Percentiles rank a stretch among this genome's conserved stretches.
These are phyloP conservation scores for Xylariaceae sp. DNA, from an alignment of 2,329 filamentous ascomycete genomes.

Conservation along the genomic window DNA sequence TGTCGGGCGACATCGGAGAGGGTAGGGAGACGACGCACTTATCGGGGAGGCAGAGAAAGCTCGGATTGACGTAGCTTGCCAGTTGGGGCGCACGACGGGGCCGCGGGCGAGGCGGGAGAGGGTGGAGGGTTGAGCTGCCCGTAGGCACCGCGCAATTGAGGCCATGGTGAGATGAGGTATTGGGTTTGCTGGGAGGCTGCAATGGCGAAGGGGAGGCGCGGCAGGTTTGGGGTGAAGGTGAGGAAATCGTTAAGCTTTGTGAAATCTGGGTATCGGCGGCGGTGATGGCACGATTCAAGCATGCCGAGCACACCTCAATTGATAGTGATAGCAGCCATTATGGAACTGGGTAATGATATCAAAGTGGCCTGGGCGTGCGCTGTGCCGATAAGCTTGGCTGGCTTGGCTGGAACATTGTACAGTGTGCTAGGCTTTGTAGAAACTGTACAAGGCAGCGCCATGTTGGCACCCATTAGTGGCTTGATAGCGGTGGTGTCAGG, in stretches of 20 bases:
- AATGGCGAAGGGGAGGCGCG: conserved; percentile 2
- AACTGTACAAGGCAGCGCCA: no score
- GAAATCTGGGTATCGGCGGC: neutral
- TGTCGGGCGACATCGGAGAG: conserved; percentile 34
- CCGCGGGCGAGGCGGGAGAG: conserved; percentile 35
- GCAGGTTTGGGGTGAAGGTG: conserved; percentile 5
- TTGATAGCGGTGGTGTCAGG: no score
- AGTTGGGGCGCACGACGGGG: conserved; percentile 29
- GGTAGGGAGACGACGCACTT: conserved; percentile 28
- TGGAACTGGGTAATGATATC: no score
- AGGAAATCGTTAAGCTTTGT: neutral
- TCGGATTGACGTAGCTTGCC: conserved; percentile 36
- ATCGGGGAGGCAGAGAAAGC: conserved; percentile 42
- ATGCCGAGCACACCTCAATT: no score
- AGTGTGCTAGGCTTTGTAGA: no score
- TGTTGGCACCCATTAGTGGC: no score
- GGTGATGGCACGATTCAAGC: no score
- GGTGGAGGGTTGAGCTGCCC: conserved; percentile 44
- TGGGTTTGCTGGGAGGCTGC: conserved; percentile 4
- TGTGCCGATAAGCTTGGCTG: no score
- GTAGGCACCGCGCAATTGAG: conserved; percentile 55
- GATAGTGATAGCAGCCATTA: no score
- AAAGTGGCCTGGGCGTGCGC: no score
- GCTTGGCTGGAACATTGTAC: no score
- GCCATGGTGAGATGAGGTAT: conserved; percentile 29